Percentiles rank a stretch among this genome's conserved stretches.
Conservation (phyloP, 495 filamentous ascomycete species). For the Aspergillus homomorphus region DNA sequence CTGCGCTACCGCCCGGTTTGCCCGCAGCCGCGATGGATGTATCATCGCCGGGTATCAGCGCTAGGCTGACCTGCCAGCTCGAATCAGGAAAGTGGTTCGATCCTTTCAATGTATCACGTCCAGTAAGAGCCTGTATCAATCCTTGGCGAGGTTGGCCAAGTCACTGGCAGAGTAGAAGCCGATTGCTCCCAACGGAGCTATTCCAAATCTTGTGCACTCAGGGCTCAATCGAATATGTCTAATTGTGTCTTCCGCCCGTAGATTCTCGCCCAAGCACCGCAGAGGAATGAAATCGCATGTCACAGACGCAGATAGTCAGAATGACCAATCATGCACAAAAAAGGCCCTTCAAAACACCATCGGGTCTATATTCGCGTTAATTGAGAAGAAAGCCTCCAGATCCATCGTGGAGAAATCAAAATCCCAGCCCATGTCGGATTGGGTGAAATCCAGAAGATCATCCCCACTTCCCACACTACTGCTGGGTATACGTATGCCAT, state of each 20-base stretch:
- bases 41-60: background rate
- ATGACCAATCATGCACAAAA: background rate
- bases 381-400: conserved; percentile 41
- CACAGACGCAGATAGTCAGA: background rate
- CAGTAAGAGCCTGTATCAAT: background rate
- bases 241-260: background rate
- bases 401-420: conserved; percentile 49
- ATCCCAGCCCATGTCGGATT: conserved; percentile 46
- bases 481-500: conserved; percentile 24
- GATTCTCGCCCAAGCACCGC: background rate
- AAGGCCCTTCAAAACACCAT: conserved; percentile 3
- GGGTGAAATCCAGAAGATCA: conserved; percentile 41
- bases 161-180: too few species aligned
- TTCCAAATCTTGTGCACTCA: background rate
- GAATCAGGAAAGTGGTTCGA: background rate
- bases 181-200: background rate
- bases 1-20: too few species aligned
- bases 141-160: background rate
- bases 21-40: background rate
- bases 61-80: background rate
- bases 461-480: conserved; percentile 31
- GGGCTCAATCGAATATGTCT: background rate
- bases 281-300: background rate
- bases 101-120: background rate
- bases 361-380: conserved; percentile 26